A percentile compares a stretch with the other conserved stretches of the same genome.
phyloP scores from a whole-genome alignment of 352 stramenopile species.

The Phytophthora vignae region DNA sequence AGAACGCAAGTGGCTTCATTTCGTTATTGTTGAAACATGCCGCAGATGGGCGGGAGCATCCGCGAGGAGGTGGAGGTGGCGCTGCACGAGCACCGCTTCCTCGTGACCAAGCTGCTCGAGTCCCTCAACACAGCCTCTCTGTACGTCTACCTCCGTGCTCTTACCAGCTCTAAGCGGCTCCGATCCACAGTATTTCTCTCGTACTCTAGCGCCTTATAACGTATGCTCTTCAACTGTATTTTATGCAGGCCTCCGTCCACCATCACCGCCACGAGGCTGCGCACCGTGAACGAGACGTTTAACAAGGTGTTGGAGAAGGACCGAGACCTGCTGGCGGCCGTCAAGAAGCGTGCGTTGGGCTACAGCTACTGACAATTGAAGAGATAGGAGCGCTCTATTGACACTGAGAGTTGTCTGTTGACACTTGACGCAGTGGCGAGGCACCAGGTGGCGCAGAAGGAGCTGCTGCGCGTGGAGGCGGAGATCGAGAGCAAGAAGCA shows the following conservation, averaged over 20 bases:
- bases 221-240: conserved; percentile 3
- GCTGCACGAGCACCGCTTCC: conserved; percentile 85
- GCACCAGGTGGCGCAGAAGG: conserved; percentile 78
- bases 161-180: too few relatives aligned
- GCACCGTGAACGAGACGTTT: conserved; percentile 83
- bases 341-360: conserved; percentile 74
- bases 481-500: conserved; percentile 79
- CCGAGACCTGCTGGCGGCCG: conserved; percentile 62
- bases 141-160: conserved; percentile 29
- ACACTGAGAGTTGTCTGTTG: background rate
- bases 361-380: background rate
- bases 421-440: conserved; percentile 49
- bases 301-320: conserved; percentile 81
- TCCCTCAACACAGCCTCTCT: conserved; percentile 73
- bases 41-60: conserved; percentile 51
- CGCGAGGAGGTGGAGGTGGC: conserved; percentile 76
- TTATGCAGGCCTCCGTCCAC: conserved; percentile 76
- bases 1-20: conserved; percentile 2
- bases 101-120: conserved; percentile 87
- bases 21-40: conserved; percentile 20
- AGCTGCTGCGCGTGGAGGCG: conserved; percentile 60
- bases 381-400: background rate
- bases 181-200: too few relatives aligned
- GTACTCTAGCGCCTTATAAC: background rate
- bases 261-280: conserved; percentile 75